Conservation (phyloP, 257 asterid species). For the Rehmannia glutinosa region DNA sequence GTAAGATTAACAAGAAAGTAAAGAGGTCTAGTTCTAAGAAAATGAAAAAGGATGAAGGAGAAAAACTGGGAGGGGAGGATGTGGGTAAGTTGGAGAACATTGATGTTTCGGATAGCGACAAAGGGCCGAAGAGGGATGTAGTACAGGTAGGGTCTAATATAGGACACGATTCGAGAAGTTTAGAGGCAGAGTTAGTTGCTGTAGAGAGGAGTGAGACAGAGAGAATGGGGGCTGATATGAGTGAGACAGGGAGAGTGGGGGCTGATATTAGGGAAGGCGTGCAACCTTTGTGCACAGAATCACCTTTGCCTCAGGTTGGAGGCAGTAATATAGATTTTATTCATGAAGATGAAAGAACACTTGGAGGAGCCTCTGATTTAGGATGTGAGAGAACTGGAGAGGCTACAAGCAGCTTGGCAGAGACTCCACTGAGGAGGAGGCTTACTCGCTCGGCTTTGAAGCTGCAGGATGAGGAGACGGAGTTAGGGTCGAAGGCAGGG, state of each 20-base stretch:
- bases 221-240: conserved; percentile 15
- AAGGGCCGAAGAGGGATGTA: conserved; percentile 26
- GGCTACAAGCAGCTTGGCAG: conserved; percentile 14
- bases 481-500: conserved; percentile 25
- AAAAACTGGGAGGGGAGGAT: conserved; percentile 22
- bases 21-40: conserved; percentile 27
- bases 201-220: conserved; percentile 14
- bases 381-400: conserved; percentile 32
- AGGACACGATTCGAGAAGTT: conserved; percentile 14
- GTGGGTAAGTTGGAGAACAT: conserved; percentile 12
- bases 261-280: conserved; percentile 20
- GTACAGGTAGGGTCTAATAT: conserved; percentile 14
- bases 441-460: conserved; percentile 54
- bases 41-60: conserved; percentile 31
- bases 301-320: conserved; percentile 22
- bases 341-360: conserved; percentile 14
- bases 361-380: conserved; percentile 5
- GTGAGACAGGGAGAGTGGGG: conserved; percentile 20
- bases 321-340: conserved; percentile 11
- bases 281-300: conserved; percentile 20
- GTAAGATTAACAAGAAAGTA: conserved; percentile 18
- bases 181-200: conserved; percentile 21
- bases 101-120: conserved; percentile 16
- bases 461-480: conserved; percentile 28
- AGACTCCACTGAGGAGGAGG: conserved; percentile 49